A percentile compares a stretch with the other conserved stretches of the same genome.
phyloP scores from a whole-genome alignment of 805 yeast genomes.

The Yarrowia sp. region DNA sequence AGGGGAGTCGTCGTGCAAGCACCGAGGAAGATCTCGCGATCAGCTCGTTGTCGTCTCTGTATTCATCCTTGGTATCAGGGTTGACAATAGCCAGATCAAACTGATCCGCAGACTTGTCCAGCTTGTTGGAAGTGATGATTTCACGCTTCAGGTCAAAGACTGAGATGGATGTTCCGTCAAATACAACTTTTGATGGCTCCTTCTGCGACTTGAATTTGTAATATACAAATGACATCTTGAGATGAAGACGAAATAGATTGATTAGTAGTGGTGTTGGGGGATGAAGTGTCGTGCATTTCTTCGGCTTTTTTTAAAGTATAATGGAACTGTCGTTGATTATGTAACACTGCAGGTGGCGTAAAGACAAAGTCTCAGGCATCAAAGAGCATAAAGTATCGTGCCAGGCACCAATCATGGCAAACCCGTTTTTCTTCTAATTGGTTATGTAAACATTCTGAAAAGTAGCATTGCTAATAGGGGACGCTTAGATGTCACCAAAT shows the following conservation, averaged over 20 bases:
- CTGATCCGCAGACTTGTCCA: conserved; percentile 74
- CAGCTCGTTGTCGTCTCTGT: conserved; percentile 85
- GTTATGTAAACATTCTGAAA: no score
- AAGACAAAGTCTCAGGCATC: background rate
- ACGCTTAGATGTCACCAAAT: no score
- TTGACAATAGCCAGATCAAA: conserved; percentile 73
- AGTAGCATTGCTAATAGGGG: no score
- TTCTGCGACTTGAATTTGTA: conserved; percentile 84
- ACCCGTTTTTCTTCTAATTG: no score
- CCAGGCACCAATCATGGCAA: no score
- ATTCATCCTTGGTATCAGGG: conserved; percentile 70
- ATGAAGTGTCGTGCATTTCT: background rate
- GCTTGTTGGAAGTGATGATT: conserved; percentile 72
- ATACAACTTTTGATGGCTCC: conserved; percentile 70
- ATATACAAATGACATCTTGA: conserved; percentile 62
- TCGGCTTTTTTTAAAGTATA: background rate
- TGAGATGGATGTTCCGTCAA: conserved; percentile 95
- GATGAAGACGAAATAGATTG: conserved; percentile 12
- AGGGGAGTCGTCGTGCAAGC: conserved; percentile 73
- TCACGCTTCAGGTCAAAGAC: conserved; percentile 93
- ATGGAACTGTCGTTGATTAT: background rate
- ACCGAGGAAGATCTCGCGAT: conserved; percentile 86
- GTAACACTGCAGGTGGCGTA: background rate
- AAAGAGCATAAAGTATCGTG: background rate
- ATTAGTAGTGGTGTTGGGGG: conserved; percentile 11